Base-by-base conservation (phyloP, 2,329 filamentous ascomycete species). In the Trichoderma koningiopsis region DNA sequence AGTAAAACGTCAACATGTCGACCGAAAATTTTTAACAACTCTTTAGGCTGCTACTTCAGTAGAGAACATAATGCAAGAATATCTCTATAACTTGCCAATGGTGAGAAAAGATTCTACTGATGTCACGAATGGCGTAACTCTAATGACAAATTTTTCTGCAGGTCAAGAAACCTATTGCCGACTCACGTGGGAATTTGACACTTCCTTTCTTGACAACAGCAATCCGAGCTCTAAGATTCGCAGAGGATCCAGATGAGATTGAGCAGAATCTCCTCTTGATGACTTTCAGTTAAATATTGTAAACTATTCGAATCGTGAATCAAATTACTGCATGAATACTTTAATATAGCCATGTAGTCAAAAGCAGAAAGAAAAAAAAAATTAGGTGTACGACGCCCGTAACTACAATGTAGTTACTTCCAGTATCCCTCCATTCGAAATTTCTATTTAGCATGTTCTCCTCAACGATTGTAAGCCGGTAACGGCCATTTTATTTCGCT, bases 101-200 rank as follows among this genome's bases (percentile, higher is more conserved):
- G 69, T 70, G 13, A 37, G 13, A 2, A 37, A 37, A 65, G 5
- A 10, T 14, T 35, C 19, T 10, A 27, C 13, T n/a, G 11, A 29
- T 47, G 31, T 29, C 16, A n/a, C 40, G 7, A 13, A 29, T 16
- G 5, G 14, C 22, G 19, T 11, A 60, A 3, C 53, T 11, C 37
- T 60, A 52, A 40, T 27, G 24, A 22, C 14, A 10, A 52, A 1
- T 37, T 22, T 24, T 10, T 31, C 29, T 14, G 5, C 13, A 70
- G 69, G 60, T 70, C 10, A 70, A 69, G 58, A 70, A 70, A 29
- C 66, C 61, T 55, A 70, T 70, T n/a, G 65, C 60, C 19, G 69
- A 70, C 52, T 35, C 59, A 22, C 55, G 55, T 19, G 69, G 69
- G 27, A 43, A 68, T 62, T 57, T 70, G 56, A 65, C 66, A 13